Base-by-base conservation (phyloP, 495 filamentous ascomycete species). In the Wilcoxina mikolae region DNA sequence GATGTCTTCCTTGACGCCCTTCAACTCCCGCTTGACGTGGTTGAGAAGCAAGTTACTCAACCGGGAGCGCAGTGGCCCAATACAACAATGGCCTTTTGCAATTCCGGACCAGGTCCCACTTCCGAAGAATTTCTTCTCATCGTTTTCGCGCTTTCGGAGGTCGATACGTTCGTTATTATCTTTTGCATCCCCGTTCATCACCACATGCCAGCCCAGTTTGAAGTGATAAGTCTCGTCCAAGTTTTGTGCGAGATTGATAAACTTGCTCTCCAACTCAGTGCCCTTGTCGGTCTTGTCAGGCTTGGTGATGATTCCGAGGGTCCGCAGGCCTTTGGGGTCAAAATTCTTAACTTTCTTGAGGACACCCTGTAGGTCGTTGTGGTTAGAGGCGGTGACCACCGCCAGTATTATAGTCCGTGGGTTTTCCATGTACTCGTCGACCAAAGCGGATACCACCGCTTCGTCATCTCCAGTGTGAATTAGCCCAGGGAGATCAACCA, bases 401-500 rank as follows among this genome's bases (percentile, higher is more conserved):
- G 67, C 65, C 39, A 43, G 17, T 9, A 43, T 49, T 11, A 29
- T 18, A 43, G 39, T 43, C 9, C 39, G 7, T 4, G 7, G 10
- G 4, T 43, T 20, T 4, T 9, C 17, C 7, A 43, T 9, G 39
- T 43, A 43, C 51, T 56, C 51, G 53, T 53, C 24, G n/a, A 20
- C 53, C 55, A 31, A 54, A 31, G 27, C 41, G 25, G 4, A 9
- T 4, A 43, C 39, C 5, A 43, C 39, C 9, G 17, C 39, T 15
- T 70, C 65, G n/a, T 58, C 45, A 5, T 60, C 61, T 1, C 67
- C 52, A 43, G 5, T 74, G 28, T 69, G 65, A 53, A 78, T 73
- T 11, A 78, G 61, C 0, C 76, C 76, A 3, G 76, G 76, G 25
- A 79, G 67, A 57, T 78, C 76, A 35, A 78, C 67, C 31, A 78